A percentile compares a stretch with the other conserved stretches of the same genome.
Conservation (phyloP, 2,329 filamentous ascomycete species). For the Neobulgaria alba region DNA sequence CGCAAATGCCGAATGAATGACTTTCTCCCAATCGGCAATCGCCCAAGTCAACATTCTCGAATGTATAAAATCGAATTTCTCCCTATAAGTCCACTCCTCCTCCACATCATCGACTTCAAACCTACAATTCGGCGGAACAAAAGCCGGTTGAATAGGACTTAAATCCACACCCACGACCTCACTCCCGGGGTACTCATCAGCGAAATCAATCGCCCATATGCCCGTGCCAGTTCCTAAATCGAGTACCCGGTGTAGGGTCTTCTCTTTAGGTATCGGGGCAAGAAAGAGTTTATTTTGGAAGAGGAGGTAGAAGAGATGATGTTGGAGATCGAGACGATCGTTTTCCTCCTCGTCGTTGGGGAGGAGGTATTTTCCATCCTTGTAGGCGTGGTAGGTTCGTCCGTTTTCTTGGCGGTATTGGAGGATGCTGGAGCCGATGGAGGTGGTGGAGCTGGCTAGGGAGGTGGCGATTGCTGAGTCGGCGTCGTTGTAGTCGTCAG, state of each 20-base stretch:
- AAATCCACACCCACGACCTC: conserved; percentile 31
- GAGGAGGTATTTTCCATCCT: conserved; percentile 7
- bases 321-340: conserved; percentile 27
- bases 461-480: no score
- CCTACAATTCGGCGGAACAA: conserved; percentile 45
- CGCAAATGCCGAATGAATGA: not conserved
- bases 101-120: conserved; percentile 52
- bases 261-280: conserved; percentile 20
- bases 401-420: conserved; percentile 32
- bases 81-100: conserved; percentile 43
- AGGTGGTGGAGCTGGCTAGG: not conserved
- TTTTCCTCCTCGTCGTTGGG: conserved; percentile 11
- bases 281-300: conserved; percentile 27
- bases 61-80: conserved; percentile 52
- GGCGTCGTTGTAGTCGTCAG: no score
- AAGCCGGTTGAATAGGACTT: conserved; percentile 32
- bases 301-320: conserved; percentile 30
- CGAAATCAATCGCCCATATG: conserved; percentile 12
- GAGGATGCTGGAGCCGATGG: conserved; percentile 19
- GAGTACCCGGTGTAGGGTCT: conserved; percentile 10
- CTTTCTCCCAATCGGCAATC: conserved; percentile 2
- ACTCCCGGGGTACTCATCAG: conserved; percentile 14
- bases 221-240: conserved; percentile 11
- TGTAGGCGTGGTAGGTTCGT: conserved; percentile 28
- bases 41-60: conserved; percentile 31